Base-by-base conservation (phyloP, 352 stramenopile genomes). In the Aphanomyces astaci region DNA sequence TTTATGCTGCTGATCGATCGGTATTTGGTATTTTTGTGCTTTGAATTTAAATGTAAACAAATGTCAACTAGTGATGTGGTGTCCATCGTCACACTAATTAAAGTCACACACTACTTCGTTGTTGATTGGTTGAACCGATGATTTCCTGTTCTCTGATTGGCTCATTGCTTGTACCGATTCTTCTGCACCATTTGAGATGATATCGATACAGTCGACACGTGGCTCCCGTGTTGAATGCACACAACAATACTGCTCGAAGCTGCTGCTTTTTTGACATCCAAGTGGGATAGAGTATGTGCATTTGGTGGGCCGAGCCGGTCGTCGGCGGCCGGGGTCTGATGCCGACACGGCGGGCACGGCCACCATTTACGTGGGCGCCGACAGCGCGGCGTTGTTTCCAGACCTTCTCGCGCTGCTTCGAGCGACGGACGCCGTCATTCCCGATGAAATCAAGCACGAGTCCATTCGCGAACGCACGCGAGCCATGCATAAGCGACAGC, bases 221-320 rank as follows among this genome's bases (percentile, higher is more conserved):
- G n/a, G n/a, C n/a, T n/a, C n/a, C n/a, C n/a, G n/a, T n/a, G n/a
- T n/a, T n/a, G n/a, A n/a, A n/a, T n/a, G n/a, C n/a, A n/a, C n/a
- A n/a, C n/a, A n/a, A n/a, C n/a, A n/a, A n/a, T n/a, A n/a, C n/a
- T n/a, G n/a, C n/a, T n/a, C n/a, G n/a, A n/a, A n/a, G n/a, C n/a
- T n/a, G n/a, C n/a, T n/a, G n/a, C n/a, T n/a, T n/a, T n/a, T n/a
- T n/a, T n/a, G n/a, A n/a, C n/a, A n/a, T n/a, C n/a, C n/a, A n/a
- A n/a, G n/a, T n/a, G n/a, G n/a, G n/a, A n/a, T 54, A 13, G 81
- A 90, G 28, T 92, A 84, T 53, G 57, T 92, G 60, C 84, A 92
- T 59, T 63, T 90, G 10, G 74, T 85, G 45, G 84, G 84, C 15
- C 80, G 84, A 15, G 78, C 72, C 17, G 78, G 78, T 3, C n/a